A percentile compares a stretch with the other conserved stretches of the same genome.
phyloP scores from a whole-genome alignment of 192 early-diverging fungal genomes.

The Lunasporangiospora selenospora region DNA sequence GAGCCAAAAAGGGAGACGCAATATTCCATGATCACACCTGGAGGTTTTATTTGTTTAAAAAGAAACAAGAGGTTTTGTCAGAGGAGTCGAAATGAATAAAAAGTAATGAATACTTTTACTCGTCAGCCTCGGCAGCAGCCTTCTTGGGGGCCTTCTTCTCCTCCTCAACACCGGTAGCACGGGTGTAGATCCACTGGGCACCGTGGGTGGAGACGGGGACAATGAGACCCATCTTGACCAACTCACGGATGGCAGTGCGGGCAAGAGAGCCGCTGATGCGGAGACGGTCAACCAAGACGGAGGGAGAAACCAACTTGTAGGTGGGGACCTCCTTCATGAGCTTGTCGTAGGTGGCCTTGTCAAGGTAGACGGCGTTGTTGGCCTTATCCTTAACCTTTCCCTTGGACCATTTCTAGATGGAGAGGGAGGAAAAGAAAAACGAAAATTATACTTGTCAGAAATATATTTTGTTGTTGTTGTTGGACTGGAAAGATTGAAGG shows the following conservation, averaged over 20 bases:
- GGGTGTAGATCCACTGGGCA: slow-evolving; percentile 89
- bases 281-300: slow-evolving; percentile 98
- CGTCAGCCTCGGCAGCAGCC: slow-evolving; percentile 41
- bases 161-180: slow-evolving; percentile 61
- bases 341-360: slow-evolving; percentile 98
- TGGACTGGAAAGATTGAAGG: neutral
- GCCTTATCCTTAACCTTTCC: slow-evolving; percentile 99
- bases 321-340: slow-evolving; percentile 99
- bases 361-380: slow-evolving; percentile 98
- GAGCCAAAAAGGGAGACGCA: no score
- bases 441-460: neutral
- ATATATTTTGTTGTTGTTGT: neutral
- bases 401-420: slow-evolving; percentile 97
- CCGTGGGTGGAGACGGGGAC: slow-evolving; percentile 89
- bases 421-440: neutral
- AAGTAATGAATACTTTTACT: slow-evolving; percentile 37
- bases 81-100: neutral
- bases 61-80: no score
- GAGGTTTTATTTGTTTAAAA: no score
- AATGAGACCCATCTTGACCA: slow-evolving; percentile 92
- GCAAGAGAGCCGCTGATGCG: slow-evolving; percentile 98
- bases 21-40: no score
- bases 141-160: slow-evolving; percentile 50
- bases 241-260: slow-evolving; percentile 92
- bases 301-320: slow-evolving; percentile 99